Conservation (phyloP, 257 asterid genomes). For the Linaria vulgaris region DNA sequence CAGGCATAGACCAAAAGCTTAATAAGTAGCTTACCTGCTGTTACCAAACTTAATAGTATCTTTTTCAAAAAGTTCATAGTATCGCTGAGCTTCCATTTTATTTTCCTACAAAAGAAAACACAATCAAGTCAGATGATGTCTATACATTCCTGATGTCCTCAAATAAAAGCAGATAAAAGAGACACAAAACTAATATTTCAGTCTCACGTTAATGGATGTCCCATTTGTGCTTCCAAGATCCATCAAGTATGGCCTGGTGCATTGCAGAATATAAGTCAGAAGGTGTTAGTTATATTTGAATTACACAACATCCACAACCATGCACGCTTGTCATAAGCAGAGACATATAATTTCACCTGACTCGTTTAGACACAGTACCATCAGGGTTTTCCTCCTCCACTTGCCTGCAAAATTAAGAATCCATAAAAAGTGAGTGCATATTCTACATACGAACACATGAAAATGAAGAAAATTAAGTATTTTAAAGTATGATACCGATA, state of each 20-base stretch:
- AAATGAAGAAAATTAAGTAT: slow-evolving; percentile 16
- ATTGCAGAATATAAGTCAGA: slow-evolving; percentile 22
- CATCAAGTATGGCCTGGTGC: slow-evolving; percentile 83
- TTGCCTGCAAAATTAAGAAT: slow-evolving; percentile 57
- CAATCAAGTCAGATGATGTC: slow-evolving; percentile 9
- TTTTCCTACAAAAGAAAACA: slow-evolving; percentile 54
- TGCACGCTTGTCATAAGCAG: slow-evolving; percentile 21
- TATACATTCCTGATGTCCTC: slow-evolving; percentile 6
- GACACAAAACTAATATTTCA: no score
- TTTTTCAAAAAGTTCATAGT: slow-evolving; percentile 80
- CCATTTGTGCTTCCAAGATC: slow-evolving; percentile 99
- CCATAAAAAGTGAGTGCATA: slow-evolving; percentile 8
- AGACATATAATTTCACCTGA: slow-evolving; percentile 47
- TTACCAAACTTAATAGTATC: slow-evolving; percentile 94
- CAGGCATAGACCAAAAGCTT: slow-evolving; percentile 17
- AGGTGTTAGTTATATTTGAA: slow-evolving; percentile 20
- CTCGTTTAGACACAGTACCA: slow-evolving; percentile 65
- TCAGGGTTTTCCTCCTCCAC: slow-evolving; percentile 88
- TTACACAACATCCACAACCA: slow-evolving; percentile 15
- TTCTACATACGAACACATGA: slow-evolving; percentile 2
- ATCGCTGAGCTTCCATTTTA: slow-evolving; percentile 75
- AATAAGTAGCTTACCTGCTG: slow-evolving; percentile 65
- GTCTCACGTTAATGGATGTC: slow-evolving; percentile 81
- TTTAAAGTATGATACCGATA: slow-evolving; percentile 56
- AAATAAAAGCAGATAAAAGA: slow-evolving; percentile 14